Base-by-base conservation (phyloP, 129 eudicot species). In the Apium graveolens region DNA sequence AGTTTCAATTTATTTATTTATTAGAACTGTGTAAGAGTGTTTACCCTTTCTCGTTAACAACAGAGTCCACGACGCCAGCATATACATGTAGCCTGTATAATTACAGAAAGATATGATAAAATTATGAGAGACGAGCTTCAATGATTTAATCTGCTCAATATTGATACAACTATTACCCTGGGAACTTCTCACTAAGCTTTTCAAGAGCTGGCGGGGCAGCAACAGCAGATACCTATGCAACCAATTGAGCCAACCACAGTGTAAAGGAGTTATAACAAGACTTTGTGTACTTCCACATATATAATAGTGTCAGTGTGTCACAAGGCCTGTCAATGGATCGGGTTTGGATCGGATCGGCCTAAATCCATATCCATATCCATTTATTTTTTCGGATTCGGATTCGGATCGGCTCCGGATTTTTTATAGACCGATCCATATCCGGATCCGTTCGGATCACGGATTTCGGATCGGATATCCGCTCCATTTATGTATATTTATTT, bases 141-240 rank as follows among this genome's bases (percentile, higher is more conserved):
- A 74, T 18, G 24, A 8, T 74, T 39, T 3, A 9, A 78, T 27
- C 34, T 29, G 48, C 42, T 75, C 73, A 77, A 5, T 24, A 38
- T 45, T 66, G 41, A 49, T 74, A 77, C 37, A 37, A 44, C 17
- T 21, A 63, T 31, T 90, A 96, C 99, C 97, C 96, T 2, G 95
- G 99, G 62, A 88, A 96, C 72, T 92, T 92, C 53, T 96, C 97
- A 34, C 97, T 92, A 74, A 90, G 90, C 90, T 92, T 96, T 80
- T 85, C 78, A 73, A 95, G 99, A 38, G 99, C 97, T 17, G 99
- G 97, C 82, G 99, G 97, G 85, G 96, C 90, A 75, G 97, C 89
- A 75, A 90, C 91, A 27, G 93, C 99, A 57, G 82, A 86, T 78
- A 96, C 84, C 99, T 96, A 81, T 39, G 43, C 48, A 39, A 73